Percentiles rank a stretch among this genome's conserved stretches.
phyloP scores from a whole-genome alignment of 78 protist species.

The Dictyostelium discoideum region DNA sequence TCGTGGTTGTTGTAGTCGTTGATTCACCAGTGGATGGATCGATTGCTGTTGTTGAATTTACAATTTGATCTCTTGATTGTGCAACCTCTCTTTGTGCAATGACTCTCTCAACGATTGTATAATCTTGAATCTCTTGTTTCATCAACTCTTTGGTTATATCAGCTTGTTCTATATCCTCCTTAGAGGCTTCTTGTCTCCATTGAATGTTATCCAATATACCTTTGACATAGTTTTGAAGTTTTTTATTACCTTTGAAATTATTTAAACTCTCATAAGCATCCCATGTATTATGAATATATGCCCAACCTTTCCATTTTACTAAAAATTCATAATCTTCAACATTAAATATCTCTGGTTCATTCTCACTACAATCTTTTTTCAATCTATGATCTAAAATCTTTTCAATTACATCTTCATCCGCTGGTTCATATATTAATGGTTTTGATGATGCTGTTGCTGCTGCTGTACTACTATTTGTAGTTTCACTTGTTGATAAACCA shows the following conservation, averaged over 20 bases:
- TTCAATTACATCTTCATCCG: conserved; percentile 45
- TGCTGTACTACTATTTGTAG: not conserved
- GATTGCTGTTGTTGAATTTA: not conserved
- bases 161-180: conserved; percentile 83
- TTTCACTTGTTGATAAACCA: not conserved
- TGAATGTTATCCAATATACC: conserved; percentile 5
- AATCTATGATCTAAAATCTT: conserved; percentile 61
- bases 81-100: conserved; percentile 46
- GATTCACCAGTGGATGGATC: not conserved
- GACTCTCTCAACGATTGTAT: conserved; percentile 75
- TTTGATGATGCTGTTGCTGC: not conserved
- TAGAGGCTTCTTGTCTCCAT: conserved; percentile 77
- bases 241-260: conserved; percentile 75
- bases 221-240: conserved; percentile 74
- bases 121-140: conserved; percentile 68
- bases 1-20: not conserved
- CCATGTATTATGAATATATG: conserved; percentile 91
- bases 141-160: conserved; percentile 75
- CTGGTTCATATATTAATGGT: conserved; percentile 6
- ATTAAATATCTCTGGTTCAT: conserved; percentile 28
- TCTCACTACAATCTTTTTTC: not conserved
- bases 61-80: not conserved
- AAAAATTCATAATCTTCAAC: conserved; percentile 71
- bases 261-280: conserved; percentile 62
- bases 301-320: conserved; percentile 89